Base-by-base conservation (phyloP, 2,329 filamentous ascomycete species). In the Ascochyta koolunga region DNA sequence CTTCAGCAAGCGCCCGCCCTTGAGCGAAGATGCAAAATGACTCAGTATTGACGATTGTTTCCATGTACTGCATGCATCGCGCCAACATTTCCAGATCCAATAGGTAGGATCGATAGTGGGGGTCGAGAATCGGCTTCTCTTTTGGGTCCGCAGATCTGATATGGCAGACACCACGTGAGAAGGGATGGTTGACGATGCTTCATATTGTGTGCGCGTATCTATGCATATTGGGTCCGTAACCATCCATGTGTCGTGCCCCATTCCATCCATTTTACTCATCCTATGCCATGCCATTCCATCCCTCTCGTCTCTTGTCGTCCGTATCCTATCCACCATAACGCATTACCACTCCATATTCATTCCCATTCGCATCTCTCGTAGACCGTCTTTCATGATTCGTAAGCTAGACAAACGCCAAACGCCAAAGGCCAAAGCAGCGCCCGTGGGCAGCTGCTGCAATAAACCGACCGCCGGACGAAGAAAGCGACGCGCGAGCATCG, bases 81-180 rank as follows among this genome's bases (percentile, higher is more conserved):
- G 75, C 71, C 1, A 75, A 61, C 9, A 79, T 50, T 29, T 78
- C 71, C 7, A 77, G 52, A 50, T 80, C 78, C 4, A 77, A 54
- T 0, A 78, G 76, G 49, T 80, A 74, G 13, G 72, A 70, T 27
- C 79, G 63, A 25, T 77, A 78, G 8, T 67, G 67, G 0, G 74
- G 72, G 56, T 81, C 75, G 37, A 80, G 75, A 1, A 56, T 38
- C 0, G 78, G 77, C 15, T 67, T 59, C 4, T 58, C 68, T 1
- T 57, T 56, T 0, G 71, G 65, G 36, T 77, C 62, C 0, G 71
- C 33, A 2, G 75, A 77, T 0, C 56, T 51, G 31, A 79, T 72
- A 45, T 79, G 77, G 1, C 75, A 63, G 7, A 51, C 72, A 2
- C 77, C 78, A 16, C 76, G 71, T 0, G 77, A 78, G 53, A 77